Conservation (phyloP, 768 basidiomycete genomes). For the Termitomyces sp. region DNA sequence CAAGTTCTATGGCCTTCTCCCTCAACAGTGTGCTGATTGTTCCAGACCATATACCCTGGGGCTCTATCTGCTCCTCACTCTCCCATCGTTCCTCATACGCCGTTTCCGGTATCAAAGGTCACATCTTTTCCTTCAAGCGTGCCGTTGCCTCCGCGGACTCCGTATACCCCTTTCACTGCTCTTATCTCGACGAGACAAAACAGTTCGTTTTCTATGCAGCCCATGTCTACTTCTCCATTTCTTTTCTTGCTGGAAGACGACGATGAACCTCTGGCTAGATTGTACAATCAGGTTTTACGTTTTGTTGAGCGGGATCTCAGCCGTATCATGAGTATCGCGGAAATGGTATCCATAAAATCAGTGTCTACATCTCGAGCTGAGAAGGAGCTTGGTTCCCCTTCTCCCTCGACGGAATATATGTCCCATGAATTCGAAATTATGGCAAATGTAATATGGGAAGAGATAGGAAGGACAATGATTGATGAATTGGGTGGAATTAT, state of each 20-base stretch:
- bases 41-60: conserved; percentile 71
- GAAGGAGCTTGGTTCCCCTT: conserved; percentile 13
- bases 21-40: conserved; percentile 3
- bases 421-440: conserved; percentile 70
- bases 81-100: conserved; percentile 75
- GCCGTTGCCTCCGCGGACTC: conserved; percentile 37
- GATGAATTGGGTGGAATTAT: conserved; percentile 79
- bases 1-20: conserved; percentile 23
- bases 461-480: conserved; percentile 76
- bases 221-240: conserved; percentile 28
- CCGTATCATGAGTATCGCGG: conserved; percentile 74
- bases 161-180: conserved; percentile 51
- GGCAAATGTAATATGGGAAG: conserved; percentile 86
- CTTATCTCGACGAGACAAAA: conserved; percentile 42
- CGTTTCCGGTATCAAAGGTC: conserved; percentile 42
- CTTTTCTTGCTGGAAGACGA: conserved; percentile 60
- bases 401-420: conserved; percentile 3
- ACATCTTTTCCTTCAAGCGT: conserved; percentile 25
- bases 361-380: conserved; percentile 21
- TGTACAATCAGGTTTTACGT: conserved; percentile 80
- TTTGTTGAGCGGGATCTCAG: conserved; percentile 77
- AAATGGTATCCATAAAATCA: conserved; percentile 56
- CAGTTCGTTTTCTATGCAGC: conserved; percentile 23
- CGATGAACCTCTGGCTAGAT: conserved; percentile 64
- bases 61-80: conserved; percentile 68